Base-by-base conservation (phyloP, 768 basidiomycete genomes). In the Chalciporus pseudorubinellus region DNA sequence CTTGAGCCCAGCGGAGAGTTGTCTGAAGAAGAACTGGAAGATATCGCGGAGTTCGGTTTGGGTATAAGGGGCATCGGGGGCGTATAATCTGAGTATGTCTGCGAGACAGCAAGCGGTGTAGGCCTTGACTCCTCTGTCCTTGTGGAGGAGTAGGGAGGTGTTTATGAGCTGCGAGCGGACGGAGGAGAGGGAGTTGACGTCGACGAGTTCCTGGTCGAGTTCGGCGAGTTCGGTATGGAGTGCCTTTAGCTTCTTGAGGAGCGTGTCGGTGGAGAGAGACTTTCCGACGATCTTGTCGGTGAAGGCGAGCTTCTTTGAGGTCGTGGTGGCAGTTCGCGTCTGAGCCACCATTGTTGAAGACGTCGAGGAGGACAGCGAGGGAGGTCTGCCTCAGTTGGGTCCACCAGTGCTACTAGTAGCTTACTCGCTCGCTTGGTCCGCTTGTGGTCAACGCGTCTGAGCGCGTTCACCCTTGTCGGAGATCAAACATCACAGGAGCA, bases 51-150 rank as follows among this genome's bases (percentile, higher is more conserved):
- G 82, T 67, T 98, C 91, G 43, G 78, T 71, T 44, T 87, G 84
- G 13, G 87, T 95, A 66, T 95, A 98, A 12, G 97, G 97, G 20
- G 97, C 95, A 68, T 98, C 93, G 1, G 97, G 97, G 1, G 97
- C 97, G 67, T 92, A 98, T 34, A 98, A 80, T 39, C 93, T 74
- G 52, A 99, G 83, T 48, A 98, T 78, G 68, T 99, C 95, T 2
- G 94, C 94, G 33, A 99, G 79, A 71, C 94, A 98, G 70, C 92
- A 95, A 0, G 93, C 93, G 4, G 89, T 83, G 60, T 89, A 95
- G 0, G 95, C 95, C 70, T 97, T 98, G 58, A 99, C 93, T 21
- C 94, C 94, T 39, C 88, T 80, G 69, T 99, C 97, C 70, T 92
- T 97, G 77, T 98, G 94, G 24, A 97, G 82, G 22, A 98, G 79